These are phyloP conservation scores for Effrenium voratum DNA, from an alignment of 73 alveolate species.

Conservation along the genomic window DNA sequence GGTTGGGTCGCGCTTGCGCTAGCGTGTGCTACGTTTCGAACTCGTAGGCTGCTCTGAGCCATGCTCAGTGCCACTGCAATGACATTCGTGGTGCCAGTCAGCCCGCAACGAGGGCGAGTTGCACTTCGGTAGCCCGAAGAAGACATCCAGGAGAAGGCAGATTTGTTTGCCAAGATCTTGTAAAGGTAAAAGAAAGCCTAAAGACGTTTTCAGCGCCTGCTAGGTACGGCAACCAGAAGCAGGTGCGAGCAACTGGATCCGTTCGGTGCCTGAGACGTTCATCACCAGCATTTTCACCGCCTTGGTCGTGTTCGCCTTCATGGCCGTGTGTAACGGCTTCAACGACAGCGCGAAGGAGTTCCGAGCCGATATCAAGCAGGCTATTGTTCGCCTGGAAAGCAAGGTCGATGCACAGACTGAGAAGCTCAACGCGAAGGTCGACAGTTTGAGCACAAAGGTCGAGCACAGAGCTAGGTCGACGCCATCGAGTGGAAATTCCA, in stretches of 20 bases:
- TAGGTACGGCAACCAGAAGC: not conserved
- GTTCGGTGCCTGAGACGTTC: not conserved
- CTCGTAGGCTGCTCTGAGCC: not conserved
- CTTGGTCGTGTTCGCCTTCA: not conserved
- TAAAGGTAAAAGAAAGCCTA: not conserved
- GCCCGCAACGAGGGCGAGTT: not conserved
- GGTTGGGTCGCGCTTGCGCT: not conserved
- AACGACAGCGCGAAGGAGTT: not conserved
- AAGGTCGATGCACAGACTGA: not conserved
- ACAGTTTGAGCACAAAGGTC: not conserved
- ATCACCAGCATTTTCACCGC: not conserved
- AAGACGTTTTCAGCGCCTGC: not conserved
- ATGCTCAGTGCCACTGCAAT: not conserved
- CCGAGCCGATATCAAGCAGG: not conserved
- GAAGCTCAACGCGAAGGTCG: not conserved
- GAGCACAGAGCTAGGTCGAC: not conserved
- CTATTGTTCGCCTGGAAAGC: not conserved
- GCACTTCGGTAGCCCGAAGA: not conserved
- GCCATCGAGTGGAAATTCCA: not conserved
- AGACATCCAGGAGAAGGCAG: not conserved
- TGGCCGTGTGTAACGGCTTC: not conserved
- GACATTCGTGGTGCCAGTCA: not conserved
- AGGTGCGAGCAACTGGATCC: not conserved
- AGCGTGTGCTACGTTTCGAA: not conserved
- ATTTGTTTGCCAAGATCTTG: no score